phyloP scores from a whole-genome alignment of 129 eudicot genomes.

The Calendula officinalis region DNA sequence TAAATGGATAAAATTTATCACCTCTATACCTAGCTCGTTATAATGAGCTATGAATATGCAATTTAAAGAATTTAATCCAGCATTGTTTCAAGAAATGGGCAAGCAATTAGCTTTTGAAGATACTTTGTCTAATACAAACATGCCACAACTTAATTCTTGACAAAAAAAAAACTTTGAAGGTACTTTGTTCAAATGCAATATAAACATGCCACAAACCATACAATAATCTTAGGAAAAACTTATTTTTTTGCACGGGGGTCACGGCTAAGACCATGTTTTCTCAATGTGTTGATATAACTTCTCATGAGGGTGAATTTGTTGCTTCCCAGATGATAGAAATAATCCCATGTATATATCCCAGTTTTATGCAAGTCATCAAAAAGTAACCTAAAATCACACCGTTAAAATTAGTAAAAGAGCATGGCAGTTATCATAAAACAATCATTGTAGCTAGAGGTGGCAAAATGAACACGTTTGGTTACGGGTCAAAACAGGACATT shows the following conservation, averaged over 20 bases:
- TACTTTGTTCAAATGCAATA: background rate
- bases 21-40: too few species aligned
- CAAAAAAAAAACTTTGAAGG: too few species aligned
- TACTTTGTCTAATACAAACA: too few species aligned
- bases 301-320: constrained; percentile 44
- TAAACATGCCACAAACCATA: background rate
- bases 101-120: too few species aligned
- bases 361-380: constrained; percentile 46
- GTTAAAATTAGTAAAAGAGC: background rate
- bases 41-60: too few species aligned
- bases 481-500: background rate
- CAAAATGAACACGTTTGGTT: background rate
- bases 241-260: constrained; percentile 37
- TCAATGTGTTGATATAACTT: constrained; percentile 35
- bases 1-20: too few species aligned
- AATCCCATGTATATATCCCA: constrained; percentile 44
- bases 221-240: background rate
- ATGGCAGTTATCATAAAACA: background rate
- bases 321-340: constrained; percentile 41
- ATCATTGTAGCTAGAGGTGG: constrained; percentile 1
- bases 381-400: constrained; percentile 23
- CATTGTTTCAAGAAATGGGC: too few species aligned
- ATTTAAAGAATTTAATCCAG: too few species aligned
- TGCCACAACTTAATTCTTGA: too few species aligned
- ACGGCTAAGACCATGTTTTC: constrained; percentile 35